Evolutionary conservation across 2,329 filamentous ascomycete species (phyloP).

Genomic region (Bipolaris victoriae): DNA sequence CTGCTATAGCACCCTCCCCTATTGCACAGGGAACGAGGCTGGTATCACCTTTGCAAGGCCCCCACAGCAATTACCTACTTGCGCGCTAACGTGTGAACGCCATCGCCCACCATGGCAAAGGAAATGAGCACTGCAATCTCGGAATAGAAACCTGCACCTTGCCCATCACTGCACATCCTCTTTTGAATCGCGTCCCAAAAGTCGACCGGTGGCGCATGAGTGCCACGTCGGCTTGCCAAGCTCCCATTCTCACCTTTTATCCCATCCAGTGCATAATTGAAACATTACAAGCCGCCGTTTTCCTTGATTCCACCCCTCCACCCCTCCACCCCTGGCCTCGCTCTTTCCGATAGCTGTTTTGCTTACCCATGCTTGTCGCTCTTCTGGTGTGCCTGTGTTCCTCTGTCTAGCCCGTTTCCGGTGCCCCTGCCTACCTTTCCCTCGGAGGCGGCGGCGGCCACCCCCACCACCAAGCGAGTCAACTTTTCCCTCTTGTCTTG

Average conservation of each 20-base stretch:
- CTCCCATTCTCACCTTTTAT: neutral
- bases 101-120: slow-evolving; percentile 11
- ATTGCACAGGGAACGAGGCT: slow-evolving; percentile 4
- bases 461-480: slow-evolving; percentile 19
- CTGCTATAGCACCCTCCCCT: neutral
- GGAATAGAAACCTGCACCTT: slow-evolving; percentile 20
- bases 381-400: neutral
- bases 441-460: neutral
- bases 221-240: slow-evolving; percentile 12
- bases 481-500: neutral
- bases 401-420: slow-evolving; percentile 12
- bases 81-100: slow-evolving; percentile 6
- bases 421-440: slow-evolving; percentile 12
- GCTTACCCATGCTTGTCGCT: slow-evolving; percentile 7
- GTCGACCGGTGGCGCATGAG: slow-evolving; percentile 3
- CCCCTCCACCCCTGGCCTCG: slow-evolving; percentile 5
- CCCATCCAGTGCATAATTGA: neutral
- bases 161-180: slow-evolving; percentile 13
- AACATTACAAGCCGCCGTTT: no score
- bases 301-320: neutral
- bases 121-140: slow-evolving; percentile 15
- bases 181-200: neutral
- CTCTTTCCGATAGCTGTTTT: slow-evolving; percentile 6
- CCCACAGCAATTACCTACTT: slow-evolving; percentile 3
- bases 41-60: neutral